Conservation (phyloP, 805 yeast species). For the Candida nonsorbophila region DNA sequence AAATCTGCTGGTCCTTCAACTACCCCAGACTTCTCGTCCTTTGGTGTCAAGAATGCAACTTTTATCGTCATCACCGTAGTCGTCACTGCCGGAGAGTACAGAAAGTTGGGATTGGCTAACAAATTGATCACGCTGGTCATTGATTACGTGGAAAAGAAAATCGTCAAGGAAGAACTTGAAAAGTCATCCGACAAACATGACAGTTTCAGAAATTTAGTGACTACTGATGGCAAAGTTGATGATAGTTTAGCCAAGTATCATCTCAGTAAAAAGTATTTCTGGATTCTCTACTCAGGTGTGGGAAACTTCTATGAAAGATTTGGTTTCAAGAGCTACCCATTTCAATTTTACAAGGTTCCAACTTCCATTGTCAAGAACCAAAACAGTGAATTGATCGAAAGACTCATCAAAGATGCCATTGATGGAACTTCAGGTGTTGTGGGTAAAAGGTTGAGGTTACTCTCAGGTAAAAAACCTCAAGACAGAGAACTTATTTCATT, state of each 20-base stretch:
- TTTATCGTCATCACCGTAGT: conserved; percentile 22
- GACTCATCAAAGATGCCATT: conserved; percentile 11
- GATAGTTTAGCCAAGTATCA: conserved; percentile 24
- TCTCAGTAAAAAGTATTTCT: conserved; percentile 29
- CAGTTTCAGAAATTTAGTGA: conserved; percentile 28
- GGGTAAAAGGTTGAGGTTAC: conserved; percentile 26
- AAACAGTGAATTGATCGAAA: conserved; percentile 15
- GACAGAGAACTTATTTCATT: conserved; percentile 25
- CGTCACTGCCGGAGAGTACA: conserved; percentile 17
- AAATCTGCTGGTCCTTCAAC: conserved; percentile 18
- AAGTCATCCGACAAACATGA: conserved; percentile 19
- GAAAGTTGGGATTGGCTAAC: conserved; percentile 26
- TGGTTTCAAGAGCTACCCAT: conserved; percentile 46
- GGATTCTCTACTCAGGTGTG: conserved; percentile 65
- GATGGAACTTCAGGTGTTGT: conserved; percentile 3
- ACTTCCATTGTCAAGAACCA: conserved; percentile 10
- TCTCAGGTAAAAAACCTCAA: conserved; percentile 14
- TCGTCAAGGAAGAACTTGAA: conserved; percentile 19
- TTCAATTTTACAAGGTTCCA: conserved; percentile 31
- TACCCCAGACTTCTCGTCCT: conserved; percentile 22
- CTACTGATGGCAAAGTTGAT: conserved; percentile 22
- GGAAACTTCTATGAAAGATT: conserved; percentile 61
- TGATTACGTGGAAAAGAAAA: conserved; percentile 23
- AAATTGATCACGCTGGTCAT: conserved; percentile 20
- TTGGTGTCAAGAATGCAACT: conserved; percentile 29